phyloP scores from a whole-genome alignment of 805 yeast species.

The Metschnikowia similis region DNA sequence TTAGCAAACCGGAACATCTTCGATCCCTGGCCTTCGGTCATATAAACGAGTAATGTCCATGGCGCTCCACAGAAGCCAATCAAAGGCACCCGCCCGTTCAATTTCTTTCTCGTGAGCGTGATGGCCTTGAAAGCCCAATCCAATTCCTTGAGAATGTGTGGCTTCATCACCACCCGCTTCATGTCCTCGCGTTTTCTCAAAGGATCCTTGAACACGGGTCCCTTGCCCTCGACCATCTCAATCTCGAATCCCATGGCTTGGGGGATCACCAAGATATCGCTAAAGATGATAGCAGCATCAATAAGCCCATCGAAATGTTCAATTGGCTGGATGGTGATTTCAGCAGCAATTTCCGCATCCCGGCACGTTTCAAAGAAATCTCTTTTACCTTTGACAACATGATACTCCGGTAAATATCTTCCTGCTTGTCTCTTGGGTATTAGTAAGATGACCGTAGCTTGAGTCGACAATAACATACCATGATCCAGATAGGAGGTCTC shows the following conservation, averaged over 20 bases:
- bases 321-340: slow-evolving; percentile 92
- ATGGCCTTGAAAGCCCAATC: slow-evolving; percentile 97
- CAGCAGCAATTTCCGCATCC: slow-evolving; percentile 90
- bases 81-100: slow-evolving; percentile 88
- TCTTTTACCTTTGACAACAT: slow-evolving; percentile 74
- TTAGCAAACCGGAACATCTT: slow-evolving; percentile 86
- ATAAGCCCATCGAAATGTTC: slow-evolving; percentile 83
- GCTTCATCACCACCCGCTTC: slow-evolving; percentile 51
- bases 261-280: slow-evolving; percentile 93
- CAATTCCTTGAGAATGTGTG: slow-evolving; percentile 70
- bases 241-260: slow-evolving; percentile 98
- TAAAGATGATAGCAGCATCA: slow-evolving; percentile 96
- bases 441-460: slow-evolving; percentile 4
- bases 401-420: slow-evolving; percentile 86
- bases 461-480: slow-evolving; percentile 46
- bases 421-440: slow-evolving; percentile 81
- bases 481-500: slow-evolving; percentile 97
- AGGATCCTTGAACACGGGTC: slow-evolving; percentile 91
- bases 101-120: slow-evolving; percentile 78
- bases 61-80: slow-evolving; percentile 98
- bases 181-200: slow-evolving; percentile 71
- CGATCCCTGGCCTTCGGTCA: slow-evolving; percentile 97
- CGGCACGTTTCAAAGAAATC: slow-evolving; percentile 96
- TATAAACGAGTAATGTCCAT: slow-evolving; percentile 93
- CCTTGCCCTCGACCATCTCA: slow-evolving; percentile 89